These are phyloP conservation scores for Apiotrichum brassicae DNA, from an alignment of 1,284 basidiomycete genomes.

Conservation along the genomic window DNA sequence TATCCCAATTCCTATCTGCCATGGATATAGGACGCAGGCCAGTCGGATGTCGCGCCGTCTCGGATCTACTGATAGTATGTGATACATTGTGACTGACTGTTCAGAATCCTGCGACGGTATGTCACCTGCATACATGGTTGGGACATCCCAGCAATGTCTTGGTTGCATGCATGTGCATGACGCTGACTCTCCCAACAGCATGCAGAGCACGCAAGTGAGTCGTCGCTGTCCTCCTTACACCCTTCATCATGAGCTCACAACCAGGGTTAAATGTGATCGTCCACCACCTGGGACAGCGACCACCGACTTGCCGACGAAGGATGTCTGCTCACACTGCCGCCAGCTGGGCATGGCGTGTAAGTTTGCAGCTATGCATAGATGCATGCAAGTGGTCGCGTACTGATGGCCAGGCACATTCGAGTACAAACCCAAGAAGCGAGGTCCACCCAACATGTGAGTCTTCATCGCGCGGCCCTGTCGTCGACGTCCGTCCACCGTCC, in stretches of 20 bases:
- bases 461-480: too few relatives aligned
- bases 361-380: conserved; percentile 4
- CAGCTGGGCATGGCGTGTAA: conserved; percentile 68
- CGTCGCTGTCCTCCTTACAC: background rate
- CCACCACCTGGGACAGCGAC: conserved; percentile 27
- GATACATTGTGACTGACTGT: background rate
- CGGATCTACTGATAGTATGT: conserved; percentile 22
- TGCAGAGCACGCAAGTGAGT: conserved; percentile 43
- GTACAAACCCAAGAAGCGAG: conserved; percentile 83
- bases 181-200: conserved; percentile 22
- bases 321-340: conserved; percentile 57
- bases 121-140: conserved; percentile 6
- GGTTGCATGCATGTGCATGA: background rate
- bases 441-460: conserved; percentile 76
- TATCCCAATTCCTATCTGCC: too few relatives aligned
- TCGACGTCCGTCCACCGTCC: too few relatives aligned
- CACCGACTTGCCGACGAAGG: conserved; percentile 16
- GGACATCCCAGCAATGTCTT: background rate
- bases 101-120: conserved; percentile 42
- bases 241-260: too few relatives aligned
- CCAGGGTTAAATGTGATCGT: conserved; percentile 44
- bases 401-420: conserved; percentile 59
- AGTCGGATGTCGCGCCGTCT: too few relatives aligned
- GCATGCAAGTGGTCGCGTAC: background rate
- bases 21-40: too few relatives aligned